Conservation (phyloP, 2,329 filamentous ascomycete genomes). For the Sarocladium strictum region DNA sequence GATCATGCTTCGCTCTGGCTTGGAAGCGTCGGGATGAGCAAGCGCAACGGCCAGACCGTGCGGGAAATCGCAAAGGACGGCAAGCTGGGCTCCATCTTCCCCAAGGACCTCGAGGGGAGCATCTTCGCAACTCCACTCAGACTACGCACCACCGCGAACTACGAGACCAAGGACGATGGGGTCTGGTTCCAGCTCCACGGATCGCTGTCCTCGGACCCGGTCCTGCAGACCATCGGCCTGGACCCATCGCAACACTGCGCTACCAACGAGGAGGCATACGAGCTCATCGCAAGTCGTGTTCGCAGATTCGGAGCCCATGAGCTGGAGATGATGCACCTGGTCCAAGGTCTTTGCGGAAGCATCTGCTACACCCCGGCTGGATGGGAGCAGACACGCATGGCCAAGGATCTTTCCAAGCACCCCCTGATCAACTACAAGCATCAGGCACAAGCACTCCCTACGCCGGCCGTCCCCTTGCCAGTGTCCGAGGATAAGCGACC, state of each 20-base stretch:
- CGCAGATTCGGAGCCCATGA: conserved; percentile 16
- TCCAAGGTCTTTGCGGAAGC: conserved; percentile 20
- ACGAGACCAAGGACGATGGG: conserved; percentile 37
- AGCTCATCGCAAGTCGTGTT: conserved; percentile 15
- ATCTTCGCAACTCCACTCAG: conserved; percentile 21
- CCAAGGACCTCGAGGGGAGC: conserved; percentile 6
- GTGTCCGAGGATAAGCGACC: conserved; percentile 23
- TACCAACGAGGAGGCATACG: conserved; percentile 23
- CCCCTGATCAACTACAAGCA: conserved; percentile 30
- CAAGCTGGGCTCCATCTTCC: not conserved
- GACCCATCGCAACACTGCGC: conserved; percentile 16
- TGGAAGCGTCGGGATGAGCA: conserved; percentile 10
- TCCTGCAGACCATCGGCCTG: conserved; percentile 19
- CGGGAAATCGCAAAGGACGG: not conserved
- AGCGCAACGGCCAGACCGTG: conserved; percentile 8
- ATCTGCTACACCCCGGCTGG: conserved; percentile 20
- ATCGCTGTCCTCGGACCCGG: conserved; percentile 13
- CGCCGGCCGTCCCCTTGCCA: conserved; percentile 26
- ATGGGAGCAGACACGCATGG: conserved; percentile 20
- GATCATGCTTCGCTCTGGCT: conserved; percentile 36
- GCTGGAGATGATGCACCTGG: conserved; percentile 18
- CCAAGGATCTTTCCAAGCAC: conserved; percentile 11
- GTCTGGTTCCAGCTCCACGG: conserved; percentile 47
- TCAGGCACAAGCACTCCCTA: conserved; percentile 26
- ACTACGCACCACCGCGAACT: conserved; percentile 37